These are phyloP conservation scores for Aspergillus kassunensis DNA, from an alignment of 495 filamentous ascomycete species.

Conservation along the genomic window DNA sequence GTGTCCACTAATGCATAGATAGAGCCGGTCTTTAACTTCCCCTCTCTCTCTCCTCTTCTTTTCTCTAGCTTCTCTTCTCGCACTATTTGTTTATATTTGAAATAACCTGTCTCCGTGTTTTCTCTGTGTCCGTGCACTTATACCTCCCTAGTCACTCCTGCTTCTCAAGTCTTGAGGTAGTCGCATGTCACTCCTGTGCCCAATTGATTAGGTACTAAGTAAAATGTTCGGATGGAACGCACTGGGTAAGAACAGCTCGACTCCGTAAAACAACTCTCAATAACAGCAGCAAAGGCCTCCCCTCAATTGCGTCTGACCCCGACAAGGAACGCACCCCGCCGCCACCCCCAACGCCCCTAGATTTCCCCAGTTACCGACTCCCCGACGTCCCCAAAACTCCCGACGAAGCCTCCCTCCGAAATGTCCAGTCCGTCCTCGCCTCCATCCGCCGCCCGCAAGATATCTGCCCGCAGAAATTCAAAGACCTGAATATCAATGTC, in stretches of 20 bases:
- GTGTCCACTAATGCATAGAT: conserved; percentile 3
- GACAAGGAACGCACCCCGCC: conserved; percentile 45
- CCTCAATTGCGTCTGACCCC: conserved; percentile 33
- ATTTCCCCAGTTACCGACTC: conserved; percentile 46
- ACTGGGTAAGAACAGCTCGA: conserved; percentile 38
- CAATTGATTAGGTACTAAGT: too few species aligned
- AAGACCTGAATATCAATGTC: conserved; percentile 50
- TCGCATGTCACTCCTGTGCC: too few species aligned
- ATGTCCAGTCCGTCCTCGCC: conserved; percentile 40
- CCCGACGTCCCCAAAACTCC: conserved; percentile 22
- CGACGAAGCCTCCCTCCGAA: conserved; percentile 26
- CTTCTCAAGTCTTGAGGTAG: too few species aligned
- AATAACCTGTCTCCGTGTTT: neutral
- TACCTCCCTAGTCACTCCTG: too few species aligned
- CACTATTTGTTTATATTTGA: neutral
- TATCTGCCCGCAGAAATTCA: conserved; percentile 45
- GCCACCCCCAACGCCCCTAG: conserved; percentile 41
- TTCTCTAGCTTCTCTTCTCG: neutral
- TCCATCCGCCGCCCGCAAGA: conserved; percentile 52
- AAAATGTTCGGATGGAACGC: conserved; percentile 41
- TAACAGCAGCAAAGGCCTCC: conserved; percentile 25
- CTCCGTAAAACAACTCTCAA: too few species aligned
- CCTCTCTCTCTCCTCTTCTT: neutral
- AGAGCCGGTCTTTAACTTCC: neutral
- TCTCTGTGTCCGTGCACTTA: too few species aligned